phyloP scores from a whole-genome alignment of 163 green algal genomes.

The Chloromonas sp. region DNA sequence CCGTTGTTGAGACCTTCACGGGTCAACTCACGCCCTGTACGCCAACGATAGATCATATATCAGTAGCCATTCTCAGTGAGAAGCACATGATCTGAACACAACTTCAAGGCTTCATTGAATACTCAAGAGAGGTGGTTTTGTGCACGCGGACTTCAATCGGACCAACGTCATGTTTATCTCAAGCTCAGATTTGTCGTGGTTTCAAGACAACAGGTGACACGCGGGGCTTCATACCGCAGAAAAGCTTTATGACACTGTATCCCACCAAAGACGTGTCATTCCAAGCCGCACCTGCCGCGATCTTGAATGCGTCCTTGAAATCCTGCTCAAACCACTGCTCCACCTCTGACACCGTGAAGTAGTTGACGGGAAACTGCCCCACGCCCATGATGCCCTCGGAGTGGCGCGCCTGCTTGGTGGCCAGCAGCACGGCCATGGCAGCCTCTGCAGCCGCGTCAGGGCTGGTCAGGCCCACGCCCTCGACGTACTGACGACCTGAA shows the following conservation, averaged over 20 bases:
- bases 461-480: slow-evolving; percentile 37
- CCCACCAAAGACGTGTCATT: too few relatives aligned
- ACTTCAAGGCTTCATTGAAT: too few relatives aligned
- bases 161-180: too few relatives aligned
- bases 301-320: slow-evolving; percentile 43
- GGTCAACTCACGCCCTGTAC: not conserved
- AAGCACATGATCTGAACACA: too few relatives aligned
- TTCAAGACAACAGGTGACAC: too few relatives aligned
- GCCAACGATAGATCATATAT: too few relatives aligned
- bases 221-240: too few relatives aligned
- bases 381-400: slow-evolving; percentile 70
- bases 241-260: too few relatives aligned
- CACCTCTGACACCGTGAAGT: slow-evolving; percentile 70
- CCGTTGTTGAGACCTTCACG: not conserved
- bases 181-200: too few relatives aligned
- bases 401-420: slow-evolving; percentile 52
- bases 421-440: slow-evolving; percentile 63
- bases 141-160: too few relatives aligned
- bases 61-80: too few relatives aligned
- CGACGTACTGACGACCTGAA: slow-evolving; percentile 53
- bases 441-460: slow-evolving; percentile 53
- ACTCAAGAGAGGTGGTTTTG: too few relatives aligned
- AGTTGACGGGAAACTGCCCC: slow-evolving; percentile 77
- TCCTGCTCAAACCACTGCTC: slow-evolving; percentile 69
- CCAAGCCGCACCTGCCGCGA: slow-evolving; percentile 18